Conservation (phyloP, 805 yeast species). For the Saturnispora galanensis region DNA sequence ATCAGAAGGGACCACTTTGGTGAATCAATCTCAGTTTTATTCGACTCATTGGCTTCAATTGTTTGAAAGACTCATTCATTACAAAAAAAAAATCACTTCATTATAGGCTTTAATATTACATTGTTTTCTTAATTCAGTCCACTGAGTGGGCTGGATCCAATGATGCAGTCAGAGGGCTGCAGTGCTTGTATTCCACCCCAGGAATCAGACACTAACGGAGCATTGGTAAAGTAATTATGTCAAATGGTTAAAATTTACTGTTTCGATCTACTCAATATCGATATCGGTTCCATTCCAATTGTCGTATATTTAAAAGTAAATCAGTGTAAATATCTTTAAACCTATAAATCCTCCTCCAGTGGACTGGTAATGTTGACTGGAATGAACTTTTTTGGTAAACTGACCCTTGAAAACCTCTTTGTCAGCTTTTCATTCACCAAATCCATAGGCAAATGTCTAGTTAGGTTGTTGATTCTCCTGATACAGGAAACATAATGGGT, state of each 20-base stretch:
- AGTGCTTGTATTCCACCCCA: conserved; percentile 31
- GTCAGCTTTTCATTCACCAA: conserved; percentile 72
- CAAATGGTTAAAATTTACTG: not conserved
- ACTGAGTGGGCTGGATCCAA: conserved; percentile 26
- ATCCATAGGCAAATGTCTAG: conserved; percentile 89
- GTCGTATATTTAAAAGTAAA: not conserved
- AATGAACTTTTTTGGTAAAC: conserved; percentile 81
- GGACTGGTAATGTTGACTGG: conserved; percentile 77
- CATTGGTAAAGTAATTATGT: conserved; percentile 34
- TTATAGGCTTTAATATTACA: conserved; percentile 4
- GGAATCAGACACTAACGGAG: conserved; percentile 45
- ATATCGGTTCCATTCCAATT: not conserved
- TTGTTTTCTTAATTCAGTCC: conserved; percentile 12
- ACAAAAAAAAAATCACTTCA: not conserved
- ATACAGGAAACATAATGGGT: conserved; percentile 96
- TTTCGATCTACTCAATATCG: not conserved
- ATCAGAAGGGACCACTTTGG: conserved; percentile 98
- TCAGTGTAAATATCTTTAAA: not conserved
- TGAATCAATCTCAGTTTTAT: conserved; percentile 86
- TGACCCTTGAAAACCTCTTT: conserved; percentile 76
- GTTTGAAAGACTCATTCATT: conserved; percentile 12
- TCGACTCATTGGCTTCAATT: conserved; percentile 69
- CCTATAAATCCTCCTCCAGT: conserved; percentile 15
- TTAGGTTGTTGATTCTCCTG: conserved; percentile 68
- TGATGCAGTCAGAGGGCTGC: conserved; percentile 48